These are phyloP conservation scores for Blastocystis sp. DNA, from an alignment of 352 stramenopile species.

Conservation along the genomic window DNA sequence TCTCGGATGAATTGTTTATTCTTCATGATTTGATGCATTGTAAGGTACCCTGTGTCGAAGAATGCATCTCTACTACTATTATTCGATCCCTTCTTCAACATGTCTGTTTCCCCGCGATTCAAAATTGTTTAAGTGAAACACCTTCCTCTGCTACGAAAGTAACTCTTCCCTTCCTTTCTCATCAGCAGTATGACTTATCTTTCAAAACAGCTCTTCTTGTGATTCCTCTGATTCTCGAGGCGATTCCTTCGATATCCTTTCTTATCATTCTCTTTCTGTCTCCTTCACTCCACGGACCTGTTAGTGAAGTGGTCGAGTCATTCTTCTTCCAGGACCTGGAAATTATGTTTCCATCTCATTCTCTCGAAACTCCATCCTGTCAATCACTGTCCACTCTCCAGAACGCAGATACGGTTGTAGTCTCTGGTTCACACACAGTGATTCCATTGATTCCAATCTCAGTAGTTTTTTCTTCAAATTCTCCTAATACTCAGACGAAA, in stretches of 20 bases:
- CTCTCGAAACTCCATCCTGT: not conserved
- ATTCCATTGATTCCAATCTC: not conserved
- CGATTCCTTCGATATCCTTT: slow-evolving; percentile 24
- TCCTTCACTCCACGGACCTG: not conserved
- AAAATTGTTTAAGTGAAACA: not conserved
- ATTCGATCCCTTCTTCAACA: not conserved
- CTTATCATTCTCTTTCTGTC: not conserved
- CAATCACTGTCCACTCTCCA: not conserved
- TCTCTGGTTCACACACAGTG: not conserved
- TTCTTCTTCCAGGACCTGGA: slow-evolving; percentile 16
- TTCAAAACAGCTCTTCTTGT: not conserved
- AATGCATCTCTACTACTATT: not conserved
- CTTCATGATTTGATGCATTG: slow-evolving; percentile 23
- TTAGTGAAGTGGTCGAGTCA: not conserved
- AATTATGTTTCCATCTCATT: not conserved
- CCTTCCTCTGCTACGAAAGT: not conserved
- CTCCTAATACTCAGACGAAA: too few relatives aligned
- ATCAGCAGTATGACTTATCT: not conserved
- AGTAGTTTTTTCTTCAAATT: not conserved
- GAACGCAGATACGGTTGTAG: not conserved
- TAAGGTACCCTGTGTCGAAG: not conserved
- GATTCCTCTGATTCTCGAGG: not conserved
- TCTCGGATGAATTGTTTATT: slow-evolving; percentile 41
- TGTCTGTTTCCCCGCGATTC: slow-evolving; percentile 44
- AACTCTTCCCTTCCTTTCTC: not conserved